Evolutionary conservation across 371 early-diverging fungal genomes (phyloP).

Genomic region (Lichtheimia ornata): DNA sequence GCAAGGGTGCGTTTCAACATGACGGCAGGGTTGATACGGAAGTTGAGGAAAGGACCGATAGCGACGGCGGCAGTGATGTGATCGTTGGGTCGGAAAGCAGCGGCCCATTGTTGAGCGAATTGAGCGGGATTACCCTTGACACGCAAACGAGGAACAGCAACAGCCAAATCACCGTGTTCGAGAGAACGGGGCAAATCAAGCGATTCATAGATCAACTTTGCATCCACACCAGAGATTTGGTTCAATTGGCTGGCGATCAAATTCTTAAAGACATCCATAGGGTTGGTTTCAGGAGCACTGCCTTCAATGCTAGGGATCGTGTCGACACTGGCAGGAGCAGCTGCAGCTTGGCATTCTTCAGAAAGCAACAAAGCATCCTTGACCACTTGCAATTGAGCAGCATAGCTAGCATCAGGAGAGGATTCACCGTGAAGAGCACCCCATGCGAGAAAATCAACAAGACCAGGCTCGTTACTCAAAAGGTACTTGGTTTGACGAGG

Average conservation of each 20-base stretch:
- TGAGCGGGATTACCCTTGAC: constrained; percentile 85
- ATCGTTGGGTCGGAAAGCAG: constrained; percentile 66
- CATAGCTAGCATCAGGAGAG: constrained; percentile 29
- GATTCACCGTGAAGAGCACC: constrained; percentile 39
- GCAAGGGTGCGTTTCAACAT: constrained; percentile 56
- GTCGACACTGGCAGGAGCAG: constrained; percentile 26
- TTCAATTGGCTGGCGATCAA: constrained; percentile 54
- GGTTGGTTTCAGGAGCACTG: constrained; percentile 53
- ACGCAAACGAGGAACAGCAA: constrained; percentile 85
- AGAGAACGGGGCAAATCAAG: constrained; percentile 64
- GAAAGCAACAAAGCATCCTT: constrained; percentile 40
- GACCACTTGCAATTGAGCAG: constrained; percentile 30
- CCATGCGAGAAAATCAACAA: constrained; percentile 54
- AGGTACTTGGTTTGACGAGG: constrained; percentile 40
- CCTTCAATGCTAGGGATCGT: constrained; percentile 47
- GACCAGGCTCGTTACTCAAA: constrained; percentile 31
- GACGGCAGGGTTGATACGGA: constrained; percentile 67
- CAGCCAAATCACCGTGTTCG: constrained; percentile 77
- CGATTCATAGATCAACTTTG: constrained; percentile 48
- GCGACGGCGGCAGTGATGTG: constrained; percentile 59
- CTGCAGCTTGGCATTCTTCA: constrained; percentile 22
- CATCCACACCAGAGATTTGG: constrained; percentile 46
- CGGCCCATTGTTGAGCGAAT: constrained; percentile 75
- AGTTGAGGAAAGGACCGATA: constrained; percentile 86
- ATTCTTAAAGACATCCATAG: constrained; percentile 60